Evolutionary conservation across 192 early-diverging fungal species (phyloP).

Genomic region (Coemansia sp.): DNA sequence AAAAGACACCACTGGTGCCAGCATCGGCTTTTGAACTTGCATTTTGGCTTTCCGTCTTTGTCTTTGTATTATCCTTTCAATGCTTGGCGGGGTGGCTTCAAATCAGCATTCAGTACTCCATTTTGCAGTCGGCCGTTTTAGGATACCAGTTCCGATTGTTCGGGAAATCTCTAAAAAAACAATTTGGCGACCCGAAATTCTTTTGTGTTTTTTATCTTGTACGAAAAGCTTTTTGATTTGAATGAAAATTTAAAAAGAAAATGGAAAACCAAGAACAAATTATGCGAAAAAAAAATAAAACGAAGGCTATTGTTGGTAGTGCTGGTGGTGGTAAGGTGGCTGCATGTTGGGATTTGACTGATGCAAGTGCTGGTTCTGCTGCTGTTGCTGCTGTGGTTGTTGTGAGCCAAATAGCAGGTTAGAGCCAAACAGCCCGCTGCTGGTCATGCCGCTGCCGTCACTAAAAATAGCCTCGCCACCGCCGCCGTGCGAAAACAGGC

Average conservation of each 20-base stretch:
- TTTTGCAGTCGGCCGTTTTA: not conserved
- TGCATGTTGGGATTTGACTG: not conserved
- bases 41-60: not conserved
- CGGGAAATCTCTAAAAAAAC: not conserved
- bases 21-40: not conserved
- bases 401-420: slow-evolving; percentile 3
- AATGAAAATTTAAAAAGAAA: not conserved
- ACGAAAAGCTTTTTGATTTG: no score
- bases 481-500: not conserved
- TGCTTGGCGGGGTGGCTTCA: not conserved
- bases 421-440: slow-evolving; percentile 1
- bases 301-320: not conserved
- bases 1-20: not conserved
- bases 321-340: not conserved
- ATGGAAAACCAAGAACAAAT: not conserved
- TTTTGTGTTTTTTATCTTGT: not conserved
- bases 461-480: slow-evolving; percentile 1
- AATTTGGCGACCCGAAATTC: not conserved
- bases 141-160: not conserved
- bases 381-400: not conserved
- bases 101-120: not conserved
- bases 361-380: not conserved
- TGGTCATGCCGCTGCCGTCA: not conserved
- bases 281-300: slow-evolving; percentile 7
- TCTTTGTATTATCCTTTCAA: not conserved